Conservation (phyloP, 768 basidiomycete species). For the Rossbeevera mucosa region DNA sequence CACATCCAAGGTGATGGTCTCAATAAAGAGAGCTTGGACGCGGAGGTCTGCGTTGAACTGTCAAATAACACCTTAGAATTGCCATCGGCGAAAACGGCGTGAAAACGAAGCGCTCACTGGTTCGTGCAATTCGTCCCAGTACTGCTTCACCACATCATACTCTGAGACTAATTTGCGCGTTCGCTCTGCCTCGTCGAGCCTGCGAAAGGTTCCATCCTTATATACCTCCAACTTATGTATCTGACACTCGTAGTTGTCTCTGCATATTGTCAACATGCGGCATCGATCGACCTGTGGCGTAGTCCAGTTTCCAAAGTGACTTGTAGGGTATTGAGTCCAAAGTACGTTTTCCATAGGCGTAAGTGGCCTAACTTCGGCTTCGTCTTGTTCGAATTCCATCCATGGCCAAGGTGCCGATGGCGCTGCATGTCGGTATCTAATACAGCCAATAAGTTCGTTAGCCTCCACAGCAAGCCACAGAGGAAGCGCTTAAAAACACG, state of each 20-base stretch:
- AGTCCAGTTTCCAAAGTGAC: conserved; percentile 55
- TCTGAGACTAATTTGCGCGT: conserved; percentile 19
- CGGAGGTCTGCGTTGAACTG: conserved; percentile 25
- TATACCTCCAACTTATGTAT: conserved; percentile 24
- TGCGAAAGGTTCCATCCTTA: conserved; percentile 14
- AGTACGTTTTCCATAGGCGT: neutral
- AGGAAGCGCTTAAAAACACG: neutral
- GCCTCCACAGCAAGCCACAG: conserved; percentile 8
- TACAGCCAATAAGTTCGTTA: conserved; percentile 7
- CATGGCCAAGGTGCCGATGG: conserved; percentile 43
- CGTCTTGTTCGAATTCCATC: conserved; percentile 33
- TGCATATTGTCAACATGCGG: conserved; percentile 28
- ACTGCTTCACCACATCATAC: neutral
- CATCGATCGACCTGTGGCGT: conserved; percentile 36
- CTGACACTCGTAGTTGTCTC: conserved; percentile 7
- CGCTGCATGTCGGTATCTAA: conserved; percentile 34
- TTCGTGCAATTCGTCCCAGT: conserved; percentile 29
- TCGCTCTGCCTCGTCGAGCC: neutral
- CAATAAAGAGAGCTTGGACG: conserved; percentile 35
- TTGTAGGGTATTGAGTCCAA: conserved; percentile 46
- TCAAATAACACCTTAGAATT: neutral
- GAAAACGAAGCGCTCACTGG: conserved; percentile 18
- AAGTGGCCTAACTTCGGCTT: conserved; percentile 7
- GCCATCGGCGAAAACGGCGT: neutral
- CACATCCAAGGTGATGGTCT: conserved; percentile 30